These are phyloP conservation scores for Pseudogymnoascus sp. DNA, from an alignment of 2,329 filamentous ascomycete genomes.

Conservation along the genomic window DNA sequence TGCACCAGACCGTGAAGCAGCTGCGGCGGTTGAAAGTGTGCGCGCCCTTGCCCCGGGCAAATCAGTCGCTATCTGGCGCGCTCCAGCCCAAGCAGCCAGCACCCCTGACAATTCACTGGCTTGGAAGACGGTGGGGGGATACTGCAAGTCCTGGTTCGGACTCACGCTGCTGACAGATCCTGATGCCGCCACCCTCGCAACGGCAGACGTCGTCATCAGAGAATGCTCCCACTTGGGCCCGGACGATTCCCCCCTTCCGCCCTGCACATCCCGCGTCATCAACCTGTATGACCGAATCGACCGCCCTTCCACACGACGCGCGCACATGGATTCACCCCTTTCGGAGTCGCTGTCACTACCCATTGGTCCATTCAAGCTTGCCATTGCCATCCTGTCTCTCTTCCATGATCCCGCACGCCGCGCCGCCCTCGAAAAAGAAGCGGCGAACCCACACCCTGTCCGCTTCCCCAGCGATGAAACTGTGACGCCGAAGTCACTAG, in stretches of 20 bases:
- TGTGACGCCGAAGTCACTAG: not conserved
- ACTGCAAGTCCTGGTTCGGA: slow-evolving; percentile 26
- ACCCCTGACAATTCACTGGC: slow-evolving; percentile 13
- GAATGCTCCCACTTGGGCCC: slow-evolving; percentile 11
- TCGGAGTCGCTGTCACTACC: slow-evolving; percentile 17
- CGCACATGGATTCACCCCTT: not conserved
- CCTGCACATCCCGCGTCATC: slow-evolving; percentile 16
- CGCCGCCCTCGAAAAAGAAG: not conserved
- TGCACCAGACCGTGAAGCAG: slow-evolving; percentile 15
- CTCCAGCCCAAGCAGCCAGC: not conserved
- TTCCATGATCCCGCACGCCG: slow-evolving; percentile 10
- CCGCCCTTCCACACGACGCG: not conserved
- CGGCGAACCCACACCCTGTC: not conserved
- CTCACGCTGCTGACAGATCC: slow-evolving; percentile 15
- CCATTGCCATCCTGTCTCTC: slow-evolving; percentile 20
- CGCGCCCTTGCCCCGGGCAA: slow-evolving; percentile 15
- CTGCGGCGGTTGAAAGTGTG: slow-evolving; percentile 16
- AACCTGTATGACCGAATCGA: slow-evolving; percentile 19
- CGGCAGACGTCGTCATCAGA: slow-evolving; percentile 20
- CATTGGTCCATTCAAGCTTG: slow-evolving; percentile 25
- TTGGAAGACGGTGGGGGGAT: slow-evolving; percentile 23
- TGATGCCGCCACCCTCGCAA: not conserved
- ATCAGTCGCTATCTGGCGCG: slow-evolving; percentile 15
- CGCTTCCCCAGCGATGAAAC: slow-evolving; percentile 1
- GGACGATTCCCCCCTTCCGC: not conserved